Evolutionary conservation across 139 green algal genomes (phyloP), one percentile per base, ranked within the genome.

Genomic region (Chlorella sp.): DNA sequence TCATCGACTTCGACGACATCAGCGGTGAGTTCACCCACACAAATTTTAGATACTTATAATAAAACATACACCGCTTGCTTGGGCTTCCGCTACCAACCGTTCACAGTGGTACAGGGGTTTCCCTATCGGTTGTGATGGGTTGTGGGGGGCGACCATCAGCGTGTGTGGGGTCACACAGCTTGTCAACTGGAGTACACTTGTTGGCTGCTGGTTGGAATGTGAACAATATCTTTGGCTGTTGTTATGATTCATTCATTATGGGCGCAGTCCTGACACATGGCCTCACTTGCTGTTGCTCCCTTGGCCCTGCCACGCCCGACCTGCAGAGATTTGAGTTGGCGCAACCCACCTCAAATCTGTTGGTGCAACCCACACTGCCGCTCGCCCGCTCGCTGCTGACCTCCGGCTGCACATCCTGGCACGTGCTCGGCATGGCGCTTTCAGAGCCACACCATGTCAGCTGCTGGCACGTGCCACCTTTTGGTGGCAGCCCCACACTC

Each of bases 1-100:
- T 96, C 94, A 97, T 98, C 91, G 94, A 97, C 90, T 97, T 97
- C 89, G 95, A 97, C 76, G 96, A 97, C 88, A 94, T 97, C 88
- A 76, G 34, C n/a, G 88, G 79, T 86, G 64, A 21, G 78, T 78
- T n/a, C n/a, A n/a, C n/a, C n/a, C n/a, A n/a, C n/a, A n/a, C n/a
- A n/a, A n/a, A n/a, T n/a, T n/a, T n/a, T n/a, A n/a, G n/a, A n/a
- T n/a, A 3, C 11, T n/a, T 48, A 9, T 2, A 48, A 40, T 80
- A n/a, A n/a, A 34, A 34, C 18, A 76, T 34, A 76, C 12, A 22
- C 5, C 24, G 68, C 12, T 76, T 76, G 68, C 5, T 34, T 76
- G 21, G 68, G 21, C 12, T 30, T 76, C n/a, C n/a, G n/a, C n/a
- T n/a, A 32, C 5, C 60, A 68, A 68, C 60, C 60, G 19, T 76